phyloP scores from a whole-genome alignment of 768 basidiomycete genomes.

The Dioszegia aurantiaca region DNA sequence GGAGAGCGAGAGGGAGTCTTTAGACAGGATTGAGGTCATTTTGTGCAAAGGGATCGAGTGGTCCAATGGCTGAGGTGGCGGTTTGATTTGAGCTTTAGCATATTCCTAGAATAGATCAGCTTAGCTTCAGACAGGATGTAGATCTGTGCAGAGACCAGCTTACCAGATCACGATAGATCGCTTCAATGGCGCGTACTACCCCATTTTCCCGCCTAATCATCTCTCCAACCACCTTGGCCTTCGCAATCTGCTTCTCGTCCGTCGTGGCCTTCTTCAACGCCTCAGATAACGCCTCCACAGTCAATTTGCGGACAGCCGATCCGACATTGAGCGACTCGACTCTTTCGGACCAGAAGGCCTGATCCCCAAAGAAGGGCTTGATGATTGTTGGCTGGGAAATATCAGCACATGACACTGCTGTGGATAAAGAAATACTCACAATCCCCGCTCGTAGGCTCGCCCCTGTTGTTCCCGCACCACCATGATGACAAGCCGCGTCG shows the following conservation, averaged over 20 bases:
- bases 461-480: conserved; percentile 93
- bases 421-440: conserved; percentile 25
- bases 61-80: conserved; percentile 31
- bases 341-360: conserved; percentile 96
- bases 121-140: too few species aligned
- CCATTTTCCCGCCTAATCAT: conserved; percentile 87
- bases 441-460: conserved; percentile 73
- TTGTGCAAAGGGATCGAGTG: conserved; percentile 21
- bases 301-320: conserved; percentile 79
- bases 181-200: conserved; percentile 87
- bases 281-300: conserved; percentile 70
- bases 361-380: conserved; percentile 96
- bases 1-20: conserved; percentile 2
- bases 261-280: conserved; percentile 79
- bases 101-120: conserved; percentile 61
- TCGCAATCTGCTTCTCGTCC: conserved; percentile 80
- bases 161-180: conserved; percentile 84
- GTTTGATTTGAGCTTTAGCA: conserved; percentile 80
- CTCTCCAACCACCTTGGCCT: conserved; percentile 80
- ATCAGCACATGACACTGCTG: conserved; percentile 57
- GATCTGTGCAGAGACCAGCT: too few species aligned
- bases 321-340: conserved; percentile 96
- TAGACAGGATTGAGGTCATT: conserved; percentile 25
- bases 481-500: conserved; percentile 97
- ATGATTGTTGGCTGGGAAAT: conserved; percentile 73